Conservation (phyloP, 2,329 filamentous ascomycete species). For the Alternaria ethzedia region DNA sequence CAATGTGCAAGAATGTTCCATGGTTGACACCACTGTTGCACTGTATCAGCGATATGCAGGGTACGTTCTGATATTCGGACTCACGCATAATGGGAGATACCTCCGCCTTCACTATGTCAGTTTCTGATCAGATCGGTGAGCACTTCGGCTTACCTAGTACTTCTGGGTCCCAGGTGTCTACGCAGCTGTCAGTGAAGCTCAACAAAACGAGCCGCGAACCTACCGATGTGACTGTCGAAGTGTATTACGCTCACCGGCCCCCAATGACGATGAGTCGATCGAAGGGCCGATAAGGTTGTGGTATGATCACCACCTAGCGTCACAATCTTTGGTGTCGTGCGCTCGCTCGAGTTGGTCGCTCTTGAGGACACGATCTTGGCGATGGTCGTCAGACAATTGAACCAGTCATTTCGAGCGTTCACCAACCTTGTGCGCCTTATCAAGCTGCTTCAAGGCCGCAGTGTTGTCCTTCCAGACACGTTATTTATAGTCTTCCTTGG, state of each 20-base stretch:
- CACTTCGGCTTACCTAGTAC: slow-evolving; percentile 53
- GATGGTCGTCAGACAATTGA: neutral
- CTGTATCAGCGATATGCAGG: slow-evolving; percentile 1
- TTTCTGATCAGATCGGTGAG: neutral
- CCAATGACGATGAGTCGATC: slow-evolving; percentile 59
- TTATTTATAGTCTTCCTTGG: neutral
- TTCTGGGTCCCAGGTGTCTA: slow-evolving; percentile 64
- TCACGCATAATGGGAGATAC: slow-evolving; percentile 66
- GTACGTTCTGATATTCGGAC: slow-evolving; percentile 24
- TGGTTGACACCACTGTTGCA: slow-evolving; percentile 60
- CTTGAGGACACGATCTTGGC: slow-evolving; percentile 54
- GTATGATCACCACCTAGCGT: slow-evolving; percentile 64
- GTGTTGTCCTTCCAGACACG: slow-evolving; percentile 57
- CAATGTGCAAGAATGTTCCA: slow-evolving; percentile 67
- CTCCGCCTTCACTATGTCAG: slow-evolving; percentile 53
- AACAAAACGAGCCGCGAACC: neutral
- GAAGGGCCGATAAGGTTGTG: slow-evolving; percentile 60
- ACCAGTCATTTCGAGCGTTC: neutral
- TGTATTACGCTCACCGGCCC: slow-evolving; percentile 64
- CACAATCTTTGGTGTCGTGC: slow-evolving; percentile 58
- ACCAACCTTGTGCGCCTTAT: slow-evolving; percentile 57
- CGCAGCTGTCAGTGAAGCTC: neutral
- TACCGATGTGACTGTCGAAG: slow-evolving; percentile 61
- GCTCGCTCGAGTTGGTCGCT: slow-evolving; percentile 54
- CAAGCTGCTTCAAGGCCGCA: slow-evolving; percentile 60